Percentiles rank a stretch among this genome's conserved stretches.
Evolutionary conservation across 495 filamentous ascomycete species (phyloP).

Genomic region (Amorphotheca resinae): DNA sequence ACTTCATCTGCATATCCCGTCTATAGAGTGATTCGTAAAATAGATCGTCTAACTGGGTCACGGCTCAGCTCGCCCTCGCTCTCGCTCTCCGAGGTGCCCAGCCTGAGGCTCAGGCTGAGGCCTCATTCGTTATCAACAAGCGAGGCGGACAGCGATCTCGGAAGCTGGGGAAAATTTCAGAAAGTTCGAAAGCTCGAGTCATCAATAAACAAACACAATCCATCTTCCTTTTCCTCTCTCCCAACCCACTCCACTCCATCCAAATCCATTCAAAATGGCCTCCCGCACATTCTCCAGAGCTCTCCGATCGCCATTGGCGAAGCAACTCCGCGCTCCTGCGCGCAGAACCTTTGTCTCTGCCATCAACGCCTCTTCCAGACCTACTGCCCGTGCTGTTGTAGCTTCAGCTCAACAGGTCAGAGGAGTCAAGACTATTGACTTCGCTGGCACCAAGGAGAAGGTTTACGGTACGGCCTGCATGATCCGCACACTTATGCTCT

Average conservation of each 20-base stretch:
- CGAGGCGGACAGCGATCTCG: conserved; percentile 1
- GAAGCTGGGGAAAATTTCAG: not conserved
- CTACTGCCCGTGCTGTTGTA: conserved; percentile 39
- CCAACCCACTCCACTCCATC: conserved; percentile 17
- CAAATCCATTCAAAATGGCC: conserved; percentile 49
- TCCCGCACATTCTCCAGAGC: conserved; percentile 72
- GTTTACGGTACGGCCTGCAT: conserved; percentile 62
- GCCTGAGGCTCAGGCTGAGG: too few relatives aligned
- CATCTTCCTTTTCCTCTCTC: conserved; percentile 13
- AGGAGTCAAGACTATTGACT: conserved; percentile 84
- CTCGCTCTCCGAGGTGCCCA: too few relatives aligned
- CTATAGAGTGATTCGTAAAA: too few relatives aligned
- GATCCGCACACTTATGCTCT: not conserved
- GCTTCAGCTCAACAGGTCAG: conserved; percentile 50
- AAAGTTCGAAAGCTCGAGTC: not conserved
- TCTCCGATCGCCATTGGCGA: conserved; percentile 60
- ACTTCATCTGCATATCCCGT: too few relatives aligned
- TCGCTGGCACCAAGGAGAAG: conserved; percentile 81
- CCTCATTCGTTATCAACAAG: too few relatives aligned
- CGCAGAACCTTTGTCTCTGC: conserved; percentile 59
- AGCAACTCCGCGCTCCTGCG: conserved; percentile 57
- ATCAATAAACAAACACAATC: not conserved
- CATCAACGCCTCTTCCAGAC: conserved; percentile 44
- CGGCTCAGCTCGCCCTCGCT: too few relatives aligned
- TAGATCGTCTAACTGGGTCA: too few relatives aligned